Percentiles rank a stretch among this genome's conserved stretches.
Evolutionary conservation across 305 asterid species (phyloP).

Genomic region (Rubia peregrina): DNA sequence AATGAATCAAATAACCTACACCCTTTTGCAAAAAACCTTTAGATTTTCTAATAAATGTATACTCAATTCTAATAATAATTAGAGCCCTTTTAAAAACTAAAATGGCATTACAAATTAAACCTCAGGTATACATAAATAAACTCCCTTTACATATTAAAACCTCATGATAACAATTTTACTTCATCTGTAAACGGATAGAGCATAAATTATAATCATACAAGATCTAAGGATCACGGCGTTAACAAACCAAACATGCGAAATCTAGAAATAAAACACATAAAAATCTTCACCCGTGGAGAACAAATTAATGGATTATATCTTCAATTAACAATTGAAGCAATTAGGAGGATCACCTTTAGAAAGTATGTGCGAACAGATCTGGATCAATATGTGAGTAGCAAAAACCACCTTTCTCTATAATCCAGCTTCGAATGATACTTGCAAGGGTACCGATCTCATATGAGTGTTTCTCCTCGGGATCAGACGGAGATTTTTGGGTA

Average conservation of each 20-base stretch:
- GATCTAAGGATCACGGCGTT: too few species aligned
- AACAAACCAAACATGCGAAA: too few species aligned
- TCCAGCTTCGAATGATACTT: background rate
- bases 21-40: background rate
- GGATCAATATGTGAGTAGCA: slow-evolving; percentile 2
- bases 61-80: background rate
- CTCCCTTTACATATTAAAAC: too few species aligned
- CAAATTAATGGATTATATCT: too few species aligned
- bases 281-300: too few species aligned
- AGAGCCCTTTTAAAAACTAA: too few species aligned
- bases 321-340: background rate
- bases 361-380: slow-evolving; percentile 13
- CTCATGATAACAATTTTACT: background rate
- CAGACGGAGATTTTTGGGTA: background rate
- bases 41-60: background rate
- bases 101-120: background rate
- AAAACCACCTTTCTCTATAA: background rate
- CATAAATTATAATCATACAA: too few species aligned
- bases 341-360: slow-evolving; percentile 16
- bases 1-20: background rate
- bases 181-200: too few species aligned
- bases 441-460: background rate
- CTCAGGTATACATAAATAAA: background rate
- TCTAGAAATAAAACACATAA: too few species aligned
- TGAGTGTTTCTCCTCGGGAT: slow-evolving; percentile 38